Evolutionary conservation across 352 stramenopile species (phyloP).

Genomic region (Pythium scleroteichum): DNA sequence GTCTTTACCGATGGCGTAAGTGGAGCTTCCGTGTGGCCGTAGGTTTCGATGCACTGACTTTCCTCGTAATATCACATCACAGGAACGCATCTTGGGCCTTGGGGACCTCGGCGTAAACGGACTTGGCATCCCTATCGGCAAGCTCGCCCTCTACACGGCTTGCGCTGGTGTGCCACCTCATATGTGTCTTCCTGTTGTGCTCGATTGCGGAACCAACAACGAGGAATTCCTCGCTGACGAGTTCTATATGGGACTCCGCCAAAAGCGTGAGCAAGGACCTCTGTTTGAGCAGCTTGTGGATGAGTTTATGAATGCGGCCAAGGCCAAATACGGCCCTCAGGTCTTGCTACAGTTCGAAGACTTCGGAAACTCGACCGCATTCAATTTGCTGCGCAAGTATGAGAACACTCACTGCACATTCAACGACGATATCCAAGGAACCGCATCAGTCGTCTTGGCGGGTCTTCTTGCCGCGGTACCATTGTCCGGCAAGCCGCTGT

Average conservation of each 20-base stretch:
- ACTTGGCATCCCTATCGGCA: slow-evolving; percentile 94
- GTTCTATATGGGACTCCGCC: slow-evolving; percentile 94
- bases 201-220: slow-evolving; percentile 98
- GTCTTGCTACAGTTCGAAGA: slow-evolving; percentile 90
- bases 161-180: slow-evolving; percentile 92
- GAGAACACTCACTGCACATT: slow-evolving; percentile 88
- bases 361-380: slow-evolving; percentile 88
- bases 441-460: slow-evolving; percentile 76
- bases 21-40: background rate
- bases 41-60: background rate
- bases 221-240: slow-evolving; percentile 89
- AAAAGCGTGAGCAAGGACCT: slow-evolving; percentile 85
- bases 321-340: slow-evolving; percentile 84
- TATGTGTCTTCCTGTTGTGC: slow-evolving; percentile 92
- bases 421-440: slow-evolving; percentile 98
- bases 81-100: slow-evolving; percentile 93
- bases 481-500: slow-evolving; percentile 77
- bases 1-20: slow-evolving; percentile 94
- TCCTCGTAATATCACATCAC: background rate
- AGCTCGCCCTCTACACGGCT: slow-evolving; percentile 94
- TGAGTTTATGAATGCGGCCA: slow-evolving; percentile 95
- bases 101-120: slow-evolving; percentile 93
- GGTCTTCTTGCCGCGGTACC: slow-evolving; percentile 73
- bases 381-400: slow-evolving; percentile 83
- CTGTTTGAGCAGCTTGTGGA: slow-evolving; percentile 95